phyloP scores from a whole-genome alignment of 148 eudicot genomes.

The Dysphania ambrosioides region DNA sequence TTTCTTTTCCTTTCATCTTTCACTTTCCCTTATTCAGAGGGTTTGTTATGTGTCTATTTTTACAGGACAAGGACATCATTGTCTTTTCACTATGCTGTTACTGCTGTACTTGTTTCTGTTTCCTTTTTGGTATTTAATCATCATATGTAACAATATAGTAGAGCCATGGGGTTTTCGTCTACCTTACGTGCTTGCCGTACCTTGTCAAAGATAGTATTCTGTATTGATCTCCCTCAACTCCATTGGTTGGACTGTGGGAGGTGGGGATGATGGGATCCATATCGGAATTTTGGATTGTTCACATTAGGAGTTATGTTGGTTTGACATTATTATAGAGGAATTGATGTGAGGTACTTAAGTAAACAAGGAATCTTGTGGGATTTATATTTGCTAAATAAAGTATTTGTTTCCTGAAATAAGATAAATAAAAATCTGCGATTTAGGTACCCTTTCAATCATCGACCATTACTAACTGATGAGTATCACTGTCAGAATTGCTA shows the following conservation, averaged over 20 bases:
- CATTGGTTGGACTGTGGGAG: too few species aligned
- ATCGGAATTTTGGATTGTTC: too few species aligned
- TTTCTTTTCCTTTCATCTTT: slow-evolving; percentile 13
- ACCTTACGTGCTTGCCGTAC: background rate
- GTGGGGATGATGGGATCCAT: too few species aligned
- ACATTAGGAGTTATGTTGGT: too few species aligned
- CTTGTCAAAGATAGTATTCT: too few species aligned
- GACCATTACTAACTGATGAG: background rate
- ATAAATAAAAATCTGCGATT: background rate
- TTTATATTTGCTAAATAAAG: background rate
- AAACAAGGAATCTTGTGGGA: background rate
- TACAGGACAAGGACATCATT: slow-evolving; percentile 29
- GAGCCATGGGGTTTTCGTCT: background rate
- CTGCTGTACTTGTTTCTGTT: background rate
- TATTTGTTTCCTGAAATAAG: background rate
- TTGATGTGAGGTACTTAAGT: too few species aligned
- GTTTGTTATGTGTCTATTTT: slow-evolving; percentile 38
- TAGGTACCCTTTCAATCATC: background rate
- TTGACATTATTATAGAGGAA: too few species aligned
- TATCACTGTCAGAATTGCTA: background rate
- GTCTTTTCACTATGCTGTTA: slow-evolving; percentile 23
- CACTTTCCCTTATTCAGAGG: slow-evolving; percentile 27
- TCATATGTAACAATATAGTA: background rate
- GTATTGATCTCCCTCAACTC: too few species aligned
- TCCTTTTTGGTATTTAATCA: background rate